Conservation (phyloP, 169 alveolate species). For the Eimeria acervulina region DNA sequence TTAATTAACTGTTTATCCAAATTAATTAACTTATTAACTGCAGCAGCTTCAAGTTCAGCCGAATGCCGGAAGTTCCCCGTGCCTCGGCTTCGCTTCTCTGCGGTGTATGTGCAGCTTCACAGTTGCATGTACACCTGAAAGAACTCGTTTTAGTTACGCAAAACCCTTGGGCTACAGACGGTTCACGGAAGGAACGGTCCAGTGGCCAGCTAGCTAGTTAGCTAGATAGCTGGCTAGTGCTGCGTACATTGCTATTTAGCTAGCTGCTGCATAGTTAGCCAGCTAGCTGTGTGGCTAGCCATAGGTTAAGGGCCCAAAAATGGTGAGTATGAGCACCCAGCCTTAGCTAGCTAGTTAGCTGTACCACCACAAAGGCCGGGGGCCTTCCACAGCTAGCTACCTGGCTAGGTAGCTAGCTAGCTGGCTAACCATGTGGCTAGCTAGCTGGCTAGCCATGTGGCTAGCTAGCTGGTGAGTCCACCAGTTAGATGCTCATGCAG, state of each 20-base stretch:
- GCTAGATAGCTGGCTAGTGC: too few relatives aligned
- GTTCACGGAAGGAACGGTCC: too few relatives aligned
- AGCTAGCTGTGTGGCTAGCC: too few relatives aligned
- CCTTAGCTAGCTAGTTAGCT: neutral
- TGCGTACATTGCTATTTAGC: too few relatives aligned
- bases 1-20: too few relatives aligned
- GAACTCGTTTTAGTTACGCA: neutral
- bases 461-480: too few relatives aligned
- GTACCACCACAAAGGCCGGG: neutral
- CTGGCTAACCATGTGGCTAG: neutral
- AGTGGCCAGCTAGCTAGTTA: too few relatives aligned
- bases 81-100: neutral
- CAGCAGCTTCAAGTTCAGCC: too few relatives aligned
- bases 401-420: neutral
- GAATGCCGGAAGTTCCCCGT: neutral
- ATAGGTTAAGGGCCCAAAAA: neutral
- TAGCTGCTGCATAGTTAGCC: too few relatives aligned
- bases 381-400: slow-evolving; percentile 8
- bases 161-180: too few relatives aligned
- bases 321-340: neutral
- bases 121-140: neutral
- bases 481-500: neutral
- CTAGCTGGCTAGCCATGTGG: too few relatives aligned
- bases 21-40: too few relatives aligned
- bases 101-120: neutral